Conservation (phyloP, 1,284 basidiomycete genomes). For the Pyrrhoderma lamaoense region DNA sequence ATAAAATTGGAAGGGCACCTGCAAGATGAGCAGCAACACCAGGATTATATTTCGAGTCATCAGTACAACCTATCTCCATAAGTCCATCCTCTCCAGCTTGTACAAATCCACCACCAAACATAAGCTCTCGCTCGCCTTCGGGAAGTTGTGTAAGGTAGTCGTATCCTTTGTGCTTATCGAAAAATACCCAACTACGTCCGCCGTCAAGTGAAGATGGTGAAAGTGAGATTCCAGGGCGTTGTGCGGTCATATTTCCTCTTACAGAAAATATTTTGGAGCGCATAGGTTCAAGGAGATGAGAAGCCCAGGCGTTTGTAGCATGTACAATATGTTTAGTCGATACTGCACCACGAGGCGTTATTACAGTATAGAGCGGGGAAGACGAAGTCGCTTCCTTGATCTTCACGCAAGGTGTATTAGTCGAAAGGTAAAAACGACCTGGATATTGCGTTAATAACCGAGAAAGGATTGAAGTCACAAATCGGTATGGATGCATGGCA, state of each 20-base stretch:
- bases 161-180: slow-evolving; percentile 40
- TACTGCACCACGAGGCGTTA: slow-evolving; percentile 50
- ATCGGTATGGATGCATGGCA: slow-evolving; percentile 51
- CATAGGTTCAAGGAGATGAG: slow-evolving; percentile 43
- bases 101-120: slow-evolving; percentile 52
- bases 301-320: slow-evolving; percentile 72
- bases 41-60: slow-evolving; percentile 39
- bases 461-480: slow-evolving; percentile 44
- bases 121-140: slow-evolving; percentile 42
- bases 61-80: slow-evolving; percentile 34
- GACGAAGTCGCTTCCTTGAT: slow-evolving; percentile 25
- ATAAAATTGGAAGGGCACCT: slow-evolving; percentile 41
- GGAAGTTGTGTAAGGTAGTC: slow-evolving; percentile 73
- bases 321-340: slow-evolving; percentile 59
- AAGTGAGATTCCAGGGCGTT: slow-evolving; percentile 39
- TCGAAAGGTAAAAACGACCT: slow-evolving; percentile 43
- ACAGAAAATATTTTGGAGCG: slow-evolving; percentile 35
- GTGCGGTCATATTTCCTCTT: slow-evolving; percentile 61
- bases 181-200: slow-evolving; percentile 52
- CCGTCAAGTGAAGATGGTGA: slow-evolving; percentile 28
- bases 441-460: slow-evolving; percentile 39
- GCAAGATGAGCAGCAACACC: slow-evolving; percentile 38
- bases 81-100: slow-evolving; percentile 26
- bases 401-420: slow-evolving; percentile 42
- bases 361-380: slow-evolving; percentile 33